These are phyloP conservation scores for Immersiella caudata DNA, from an alignment of 495 filamentous ascomycete species.

Conservation along the genomic window DNA sequence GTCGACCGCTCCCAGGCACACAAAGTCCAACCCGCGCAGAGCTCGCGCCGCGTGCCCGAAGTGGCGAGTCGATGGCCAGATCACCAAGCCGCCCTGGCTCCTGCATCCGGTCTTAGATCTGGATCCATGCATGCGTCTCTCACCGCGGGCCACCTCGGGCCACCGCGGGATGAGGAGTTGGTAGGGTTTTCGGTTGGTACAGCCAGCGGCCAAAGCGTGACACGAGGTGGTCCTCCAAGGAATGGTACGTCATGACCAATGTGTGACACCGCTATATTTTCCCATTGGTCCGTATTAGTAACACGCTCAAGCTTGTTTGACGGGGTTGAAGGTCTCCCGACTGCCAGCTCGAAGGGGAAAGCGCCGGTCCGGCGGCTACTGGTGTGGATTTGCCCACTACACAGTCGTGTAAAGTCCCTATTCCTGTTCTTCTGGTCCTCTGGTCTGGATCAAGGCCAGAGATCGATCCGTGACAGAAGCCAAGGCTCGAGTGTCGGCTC, in stretches of 20 bases:
- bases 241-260: conserved; percentile 18
- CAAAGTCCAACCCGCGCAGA: conserved; percentile 7
- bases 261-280: conserved; percentile 29
- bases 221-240: conserved; percentile 7
- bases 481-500: not conserved
- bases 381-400: not conserved
- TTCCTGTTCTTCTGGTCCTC: not conserved
- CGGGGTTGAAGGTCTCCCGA: not conserved
- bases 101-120: conserved; percentile 13
- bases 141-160: too few species aligned
- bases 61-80: not conserved
- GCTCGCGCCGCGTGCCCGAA: conserved; percentile 11
- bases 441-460: not conserved
- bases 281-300: conserved; percentile 29
- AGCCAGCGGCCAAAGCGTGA: not conserved
- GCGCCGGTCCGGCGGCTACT: not conserved
- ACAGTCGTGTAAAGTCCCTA: not conserved
- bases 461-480: not conserved
- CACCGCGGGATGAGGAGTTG: not conserved
- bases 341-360: not conserved
- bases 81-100: conserved; percentile 5
- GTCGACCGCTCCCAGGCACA: conserved; percentile 1
- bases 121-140: conserved; percentile 10
- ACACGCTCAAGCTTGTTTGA: not conserved
- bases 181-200: not conserved